Evolutionary conservation across 805 yeast genomes (phyloP), one percentile per base, ranked within the genome.

Genomic region (Wickerhamiella siamensis): DNA sequence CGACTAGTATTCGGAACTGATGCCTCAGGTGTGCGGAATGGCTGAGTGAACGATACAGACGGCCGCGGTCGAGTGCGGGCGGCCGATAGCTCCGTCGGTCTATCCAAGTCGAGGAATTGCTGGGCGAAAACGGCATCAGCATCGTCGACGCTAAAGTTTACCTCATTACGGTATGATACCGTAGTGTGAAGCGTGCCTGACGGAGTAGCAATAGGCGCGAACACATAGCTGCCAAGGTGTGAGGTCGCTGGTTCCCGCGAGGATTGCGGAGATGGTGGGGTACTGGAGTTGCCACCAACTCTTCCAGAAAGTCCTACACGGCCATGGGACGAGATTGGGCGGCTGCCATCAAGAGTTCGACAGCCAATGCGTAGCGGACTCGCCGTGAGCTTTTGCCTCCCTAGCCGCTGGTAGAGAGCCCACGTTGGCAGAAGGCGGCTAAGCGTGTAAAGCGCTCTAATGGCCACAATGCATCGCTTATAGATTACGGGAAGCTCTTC

Each of bases 251-350:
- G 54, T 14, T 61, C 54, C 9, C 43, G 43, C 9, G 36, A 14
- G 12, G 15, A 12, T 24, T 6, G 10, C 29, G 29, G 12, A 6
- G 29, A 24, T 16, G 19, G 35, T 15, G 36, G 26, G 17, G 35
- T 17, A 12, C 20, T 47, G 8, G 44, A 45, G n/a, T 20, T 16
- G 34, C 14, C 50, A 10, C 75, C 69, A 2, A 79, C 69, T 3
- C 78, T 64, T 56, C 80, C 79, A 47, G 88, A 77, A 41, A 88
- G 66, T 0, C 96, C 96, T 19, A 86, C 72, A 47, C 96, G 65
- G 2, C 95, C 94, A 55, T 77, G 78, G 1, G 93, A 79, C 9
- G 77, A 67, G 22, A 87, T 81, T 1, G 91, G 79, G 49, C 75
- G 73, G 14, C 78, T 71, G 0, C 95, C 95, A 56, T 86, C 87